phyloP scores from a whole-genome alignment of 805 yeast genomes.

The Cyberlindnera maclurae region DNA sequence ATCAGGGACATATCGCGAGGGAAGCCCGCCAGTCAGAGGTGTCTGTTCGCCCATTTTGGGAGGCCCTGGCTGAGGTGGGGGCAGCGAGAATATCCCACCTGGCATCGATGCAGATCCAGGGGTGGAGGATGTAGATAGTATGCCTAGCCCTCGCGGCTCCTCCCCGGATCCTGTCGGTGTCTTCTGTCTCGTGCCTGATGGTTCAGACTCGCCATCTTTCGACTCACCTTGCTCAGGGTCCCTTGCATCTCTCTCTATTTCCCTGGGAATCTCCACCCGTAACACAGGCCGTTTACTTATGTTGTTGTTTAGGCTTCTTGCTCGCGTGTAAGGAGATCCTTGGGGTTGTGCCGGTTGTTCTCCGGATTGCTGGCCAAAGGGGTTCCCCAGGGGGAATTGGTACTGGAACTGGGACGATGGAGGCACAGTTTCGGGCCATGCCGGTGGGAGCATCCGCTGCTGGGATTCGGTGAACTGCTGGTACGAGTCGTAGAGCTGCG shows the following conservation, averaged over 20 bases:
- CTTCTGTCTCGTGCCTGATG: conserved; percentile 4
- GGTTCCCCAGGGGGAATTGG: conserved; percentile 4
- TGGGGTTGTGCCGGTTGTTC: too few species aligned
- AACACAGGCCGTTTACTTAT: conserved; percentile 21
- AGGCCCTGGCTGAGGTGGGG: conserved; percentile 27
- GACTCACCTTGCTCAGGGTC: conserved; percentile 13
- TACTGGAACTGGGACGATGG: conserved; percentile 3
- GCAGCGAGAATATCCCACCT: conserved; percentile 25
- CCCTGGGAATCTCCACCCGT: conserved; percentile 22
- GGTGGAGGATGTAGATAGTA: conserved; percentile 19
- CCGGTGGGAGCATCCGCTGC: conserved; percentile 3
- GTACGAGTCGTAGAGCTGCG: conserved; percentile 1
- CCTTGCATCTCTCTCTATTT: background rate
- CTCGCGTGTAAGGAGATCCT: conserved; percentile 14
- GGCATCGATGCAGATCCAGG: conserved; percentile 29
- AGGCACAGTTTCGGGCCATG: conserved; percentile 9
- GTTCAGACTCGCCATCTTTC: background rate
- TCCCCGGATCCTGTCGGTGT: conserved; percentile 14
- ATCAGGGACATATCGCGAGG: conserved; percentile 65
- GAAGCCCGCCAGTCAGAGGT: conserved; percentile 60
- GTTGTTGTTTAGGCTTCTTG: conserved; percentile 19
- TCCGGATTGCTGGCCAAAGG: conserved; percentile 1
- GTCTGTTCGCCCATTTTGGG: conserved; percentile 50
- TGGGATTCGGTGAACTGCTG: conserved; percentile 2
- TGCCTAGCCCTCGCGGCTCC: conserved; percentile 14